phyloP scores from a whole-genome alignment of 2,329 filamentous ascomycete genomes.

The Colletotrichum orchidophilum region DNA sequence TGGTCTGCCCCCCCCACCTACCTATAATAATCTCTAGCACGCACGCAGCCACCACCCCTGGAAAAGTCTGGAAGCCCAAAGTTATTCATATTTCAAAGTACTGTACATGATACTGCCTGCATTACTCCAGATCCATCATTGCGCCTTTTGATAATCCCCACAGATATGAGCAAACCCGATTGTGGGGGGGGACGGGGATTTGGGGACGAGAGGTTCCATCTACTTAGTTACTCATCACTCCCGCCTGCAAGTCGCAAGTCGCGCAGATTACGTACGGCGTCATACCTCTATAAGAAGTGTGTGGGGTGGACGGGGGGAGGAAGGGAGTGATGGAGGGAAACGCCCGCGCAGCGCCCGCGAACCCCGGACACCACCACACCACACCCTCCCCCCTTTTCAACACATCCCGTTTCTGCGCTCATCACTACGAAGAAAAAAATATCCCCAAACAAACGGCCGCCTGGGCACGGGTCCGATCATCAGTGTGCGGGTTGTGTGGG shows the following conservation, averaged over 20 bases:
- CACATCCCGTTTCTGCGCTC: background rate
- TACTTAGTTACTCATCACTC: background rate
- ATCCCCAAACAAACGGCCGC: background rate
- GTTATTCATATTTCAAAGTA: too few species aligned
- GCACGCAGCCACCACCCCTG: background rate
- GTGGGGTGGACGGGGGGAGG: background rate
- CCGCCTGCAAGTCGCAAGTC: background rate
- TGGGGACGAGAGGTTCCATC: too few species aligned
- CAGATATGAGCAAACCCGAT: too few species aligned
- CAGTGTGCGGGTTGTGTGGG: background rate
- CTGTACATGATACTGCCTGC: too few species aligned
- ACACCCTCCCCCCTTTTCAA: background rate
- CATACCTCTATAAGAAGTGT: background rate
- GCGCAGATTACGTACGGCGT: slow-evolving; percentile 20
- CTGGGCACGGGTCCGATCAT: slow-evolving; percentile 6
- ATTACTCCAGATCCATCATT: too few species aligned
- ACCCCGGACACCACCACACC: background rate
- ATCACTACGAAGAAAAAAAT: background rate
- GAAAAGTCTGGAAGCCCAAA: too few species aligned
- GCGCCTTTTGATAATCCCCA: too few species aligned
- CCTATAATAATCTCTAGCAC: too few species aligned
- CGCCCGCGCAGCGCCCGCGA: background rate
- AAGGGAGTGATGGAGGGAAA: background rate
- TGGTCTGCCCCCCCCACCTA: too few species aligned
- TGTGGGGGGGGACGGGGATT: too few species aligned